phyloP scores from a whole-genome alignment of 495 filamentous ascomycete genomes.

The Penicillium egyptiacum region DNA sequence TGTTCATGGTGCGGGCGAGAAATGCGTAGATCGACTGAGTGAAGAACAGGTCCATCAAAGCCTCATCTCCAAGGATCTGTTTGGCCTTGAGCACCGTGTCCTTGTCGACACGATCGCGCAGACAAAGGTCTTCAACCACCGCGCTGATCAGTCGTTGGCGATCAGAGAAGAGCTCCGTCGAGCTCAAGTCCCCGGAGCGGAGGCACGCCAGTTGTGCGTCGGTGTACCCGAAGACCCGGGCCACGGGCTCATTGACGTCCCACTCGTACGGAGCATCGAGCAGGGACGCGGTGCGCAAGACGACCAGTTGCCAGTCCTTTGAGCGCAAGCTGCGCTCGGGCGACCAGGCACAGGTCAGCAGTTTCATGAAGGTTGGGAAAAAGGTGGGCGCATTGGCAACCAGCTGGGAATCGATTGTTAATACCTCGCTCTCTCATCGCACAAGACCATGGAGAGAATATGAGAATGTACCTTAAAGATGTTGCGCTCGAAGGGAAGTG shows the following conservation, averaged over 20 bases:
- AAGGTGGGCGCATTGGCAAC: neutral
- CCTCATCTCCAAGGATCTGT: slow-evolving; percentile 1
- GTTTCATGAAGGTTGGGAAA: neutral
- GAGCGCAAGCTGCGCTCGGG: slow-evolving; percentile 5
- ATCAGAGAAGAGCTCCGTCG: slow-evolving; percentile 3
- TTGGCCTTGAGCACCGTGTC: slow-evolving; percentile 1
- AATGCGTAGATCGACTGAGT: slow-evolving; percentile 3
- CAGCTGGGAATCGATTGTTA: too few species aligned
- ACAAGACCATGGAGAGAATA: too few species aligned
- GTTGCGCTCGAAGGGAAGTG: slow-evolving; percentile 3
- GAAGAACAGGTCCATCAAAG: slow-evolving; percentile 4
- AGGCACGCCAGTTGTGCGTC: neutral
- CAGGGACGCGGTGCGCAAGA: slow-evolving; percentile 6
- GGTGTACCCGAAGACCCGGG: slow-evolving; percentile 2
- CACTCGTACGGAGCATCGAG: slow-evolving; percentile 6
- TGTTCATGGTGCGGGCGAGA: slow-evolving; percentile 3
- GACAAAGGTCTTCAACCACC: slow-evolving; percentile 2
- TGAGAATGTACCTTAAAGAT: slow-evolving; percentile 1
- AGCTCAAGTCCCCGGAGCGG: slow-evolving; percentile 5
- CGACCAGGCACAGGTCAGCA: neutral
- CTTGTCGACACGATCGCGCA: slow-evolving; percentile 1
- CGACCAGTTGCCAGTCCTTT: slow-evolving; percentile 5
- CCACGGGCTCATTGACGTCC: slow-evolving; percentile 8
- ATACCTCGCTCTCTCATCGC: too few species aligned
- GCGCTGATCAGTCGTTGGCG: slow-evolving; percentile 3